Evolutionary conservation across 2,329 filamentous ascomycete genomes (phyloP).

Genomic region (Tolypocladium pustulatum): DNA sequence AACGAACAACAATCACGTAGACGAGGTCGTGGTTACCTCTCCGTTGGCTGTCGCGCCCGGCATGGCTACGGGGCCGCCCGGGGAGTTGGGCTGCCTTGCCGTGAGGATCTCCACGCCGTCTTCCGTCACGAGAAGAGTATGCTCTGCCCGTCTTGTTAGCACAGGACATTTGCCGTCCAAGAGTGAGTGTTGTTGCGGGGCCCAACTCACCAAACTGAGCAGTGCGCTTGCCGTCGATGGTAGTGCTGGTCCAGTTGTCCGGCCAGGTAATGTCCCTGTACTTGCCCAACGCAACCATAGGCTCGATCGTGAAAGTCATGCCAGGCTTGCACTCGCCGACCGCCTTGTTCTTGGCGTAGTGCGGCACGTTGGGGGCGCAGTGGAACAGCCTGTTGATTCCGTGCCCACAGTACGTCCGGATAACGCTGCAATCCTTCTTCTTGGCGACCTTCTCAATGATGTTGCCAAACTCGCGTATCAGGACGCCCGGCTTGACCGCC

Average conservation of each 20-base stretch:
- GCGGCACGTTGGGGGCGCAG: conserved; percentile 84
- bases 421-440: conserved; percentile 72
- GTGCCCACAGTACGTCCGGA: conserved; percentile 93
- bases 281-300: conserved; percentile 91
- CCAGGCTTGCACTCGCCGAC: conserved; percentile 88
- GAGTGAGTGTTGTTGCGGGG: not conserved
- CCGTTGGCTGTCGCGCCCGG: not conserved
- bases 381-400: conserved; percentile 93
- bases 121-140: conserved; percentile 75
- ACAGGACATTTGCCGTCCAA: not conserved
- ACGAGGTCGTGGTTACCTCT: not conserved
- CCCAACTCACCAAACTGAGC: conserved; percentile 73
- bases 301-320: conserved; percentile 98
- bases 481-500: conserved; percentile 82
- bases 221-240: conserved; percentile 76
- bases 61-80: conserved; percentile 48
- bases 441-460: conserved; percentile 95
- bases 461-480: conserved; percentile 89
- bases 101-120: conserved; percentile 75
- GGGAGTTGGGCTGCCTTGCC: conserved; percentile 60
- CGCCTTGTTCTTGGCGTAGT: conserved; percentile 98
- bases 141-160: conserved; percentile 40
- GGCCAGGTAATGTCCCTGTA: conserved; percentile 95
- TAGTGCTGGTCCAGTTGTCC: conserved; percentile 96
- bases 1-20: not conserved